phyloP scores from a whole-genome alignment of 495 filamentous ascomycete species.

The Penicillium roqueforti region DNA sequence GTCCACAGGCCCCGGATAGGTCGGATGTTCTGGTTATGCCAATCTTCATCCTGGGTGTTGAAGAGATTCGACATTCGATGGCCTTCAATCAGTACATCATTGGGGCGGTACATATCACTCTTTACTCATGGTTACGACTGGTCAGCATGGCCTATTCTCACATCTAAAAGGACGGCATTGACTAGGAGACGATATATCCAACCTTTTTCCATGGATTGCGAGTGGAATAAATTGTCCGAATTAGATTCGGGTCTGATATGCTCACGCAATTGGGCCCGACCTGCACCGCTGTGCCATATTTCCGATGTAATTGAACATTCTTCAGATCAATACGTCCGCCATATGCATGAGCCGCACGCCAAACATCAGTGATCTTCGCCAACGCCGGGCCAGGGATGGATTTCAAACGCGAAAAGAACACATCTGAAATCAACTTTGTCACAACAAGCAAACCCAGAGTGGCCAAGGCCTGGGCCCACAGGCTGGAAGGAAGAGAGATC shows the following conservation, averaged over 20 bases:
- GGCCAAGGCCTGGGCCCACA: conserved; percentile 12
- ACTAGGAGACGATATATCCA: not conserved
- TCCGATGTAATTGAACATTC: conserved; percentile 38
- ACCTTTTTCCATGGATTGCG: conserved; percentile 28
- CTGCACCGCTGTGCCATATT: conserved; percentile 52
- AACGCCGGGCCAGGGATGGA: conserved; percentile 46
- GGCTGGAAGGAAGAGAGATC: not conserved
- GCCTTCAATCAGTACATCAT: conserved; percentile 21
- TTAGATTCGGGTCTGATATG: conserved; percentile 41
- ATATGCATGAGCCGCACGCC: conserved; percentile 29
- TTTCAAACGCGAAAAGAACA: conserved; percentile 16
- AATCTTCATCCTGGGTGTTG: conserved; percentile 40
- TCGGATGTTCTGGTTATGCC: conserved; percentile 30
- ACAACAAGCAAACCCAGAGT: conserved; percentile 8
- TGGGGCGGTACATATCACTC: conserved; percentile 29
- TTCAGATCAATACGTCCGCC: conserved; percentile 16
- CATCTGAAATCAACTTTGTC: conserved; percentile 12
- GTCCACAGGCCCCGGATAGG: conserved; percentile 38
- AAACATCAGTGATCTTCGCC: conserved; percentile 37
- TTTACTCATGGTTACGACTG: not conserved
- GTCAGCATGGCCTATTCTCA: not conserved
- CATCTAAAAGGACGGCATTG: not conserved
- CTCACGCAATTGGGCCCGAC: conserved; percentile 56
- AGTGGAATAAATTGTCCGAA: conserved; percentile 41
- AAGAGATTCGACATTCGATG: conserved; percentile 33